Evolutionary conservation across 371 early-diverging fungal species (phyloP), one percentile per base, ranked within the genome.

Genomic region (Lichtheimia ornata): DNA sequence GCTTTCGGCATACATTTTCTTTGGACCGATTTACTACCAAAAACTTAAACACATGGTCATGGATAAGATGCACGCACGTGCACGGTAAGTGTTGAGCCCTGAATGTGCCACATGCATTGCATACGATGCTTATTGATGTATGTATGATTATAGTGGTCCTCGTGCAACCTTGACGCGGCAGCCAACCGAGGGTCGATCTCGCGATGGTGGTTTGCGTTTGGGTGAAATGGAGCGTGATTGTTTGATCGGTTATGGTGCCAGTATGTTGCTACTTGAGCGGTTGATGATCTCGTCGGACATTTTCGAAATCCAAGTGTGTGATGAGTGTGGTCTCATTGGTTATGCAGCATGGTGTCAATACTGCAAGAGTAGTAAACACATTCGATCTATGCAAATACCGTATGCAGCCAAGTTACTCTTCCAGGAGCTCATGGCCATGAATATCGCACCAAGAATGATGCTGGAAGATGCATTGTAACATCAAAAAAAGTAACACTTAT

Each of bases 151-250:
- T 49, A 85, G 92, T 56, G 99, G 99, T 62, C 98, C 98, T 20
- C 87, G 97, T 51, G 96, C 98, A 14, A 89, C 92, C 1, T 71
- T 99, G 17, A 99, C 99, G 0, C 87, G 99, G 41, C 99, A 99
- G 74, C 99, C 99, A 15, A 99, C 98, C 1, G 99, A 99, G 84
- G 99, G 99, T 87, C 89, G 99, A 72, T 93, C 95, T 27, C 88
- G 94, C 43, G 99, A 98, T 70, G 99, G 99, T 75, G 99, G 99
- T 65, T 84, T 99, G 61, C 91, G 99, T 80, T 74, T 99, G 3
- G 99, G 99, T 70, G 99, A 99, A 78, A 99, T 99, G 99, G 99
- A 99, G 76, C 88, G 99, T 67, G 99, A 99, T 86, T 98, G 94
- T 84, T 74, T 99, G 67, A 97, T 99, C 73, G 98, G 97, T 65